Evolutionary conservation across 2,329 filamentous ascomycete genomes (phyloP).

Genomic region (Emmonsiellopsis sp.): DNA sequence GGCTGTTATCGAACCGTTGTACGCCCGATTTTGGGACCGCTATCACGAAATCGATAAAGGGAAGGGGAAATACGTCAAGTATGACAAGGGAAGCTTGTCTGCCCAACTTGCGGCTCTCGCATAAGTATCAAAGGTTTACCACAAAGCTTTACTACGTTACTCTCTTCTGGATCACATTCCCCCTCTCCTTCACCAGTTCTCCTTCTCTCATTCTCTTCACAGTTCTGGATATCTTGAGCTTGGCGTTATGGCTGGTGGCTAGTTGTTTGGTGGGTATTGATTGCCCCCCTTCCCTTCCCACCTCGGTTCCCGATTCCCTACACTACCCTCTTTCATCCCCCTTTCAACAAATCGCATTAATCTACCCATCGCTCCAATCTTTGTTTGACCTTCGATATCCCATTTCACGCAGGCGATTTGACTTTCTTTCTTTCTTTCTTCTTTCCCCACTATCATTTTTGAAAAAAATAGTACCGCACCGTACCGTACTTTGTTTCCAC

Average conservation of each 20-base stretch:
- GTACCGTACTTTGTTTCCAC: too few relatives aligned
- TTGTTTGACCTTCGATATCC: too few relatives aligned
- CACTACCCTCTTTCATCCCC: neutral
- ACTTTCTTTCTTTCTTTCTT: too few relatives aligned
- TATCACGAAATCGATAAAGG: constrained; percentile 98
- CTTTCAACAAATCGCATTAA: neutral
- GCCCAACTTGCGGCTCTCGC: constrained; percentile 39
- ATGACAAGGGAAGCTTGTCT: constrained; percentile 76
- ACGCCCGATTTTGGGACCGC: constrained; percentile 90
- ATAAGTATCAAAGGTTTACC: neutral
- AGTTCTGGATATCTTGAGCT: neutral
- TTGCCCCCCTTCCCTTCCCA: neutral
- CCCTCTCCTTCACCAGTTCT: neutral
- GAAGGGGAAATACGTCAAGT: constrained; percentile 96
- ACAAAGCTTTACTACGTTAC: too few relatives aligned
- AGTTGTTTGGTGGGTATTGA: neutral
- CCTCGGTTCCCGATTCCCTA: neutral
- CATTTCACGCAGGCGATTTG: too few relatives aligned
- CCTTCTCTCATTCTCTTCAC: neutral
- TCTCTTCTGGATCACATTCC: neutral
- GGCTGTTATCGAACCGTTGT: constrained; percentile 85
- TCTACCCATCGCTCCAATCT: neutral
- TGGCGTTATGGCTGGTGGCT: neutral
- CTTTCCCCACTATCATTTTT: too few relatives aligned
- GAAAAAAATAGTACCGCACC: too few relatives aligned